Percentiles rank a stretch among this genome's conserved stretches.
Conservation (phyloP, 1,284 basidiomycete genomes). For the Abortiporus biennis region DNA sequence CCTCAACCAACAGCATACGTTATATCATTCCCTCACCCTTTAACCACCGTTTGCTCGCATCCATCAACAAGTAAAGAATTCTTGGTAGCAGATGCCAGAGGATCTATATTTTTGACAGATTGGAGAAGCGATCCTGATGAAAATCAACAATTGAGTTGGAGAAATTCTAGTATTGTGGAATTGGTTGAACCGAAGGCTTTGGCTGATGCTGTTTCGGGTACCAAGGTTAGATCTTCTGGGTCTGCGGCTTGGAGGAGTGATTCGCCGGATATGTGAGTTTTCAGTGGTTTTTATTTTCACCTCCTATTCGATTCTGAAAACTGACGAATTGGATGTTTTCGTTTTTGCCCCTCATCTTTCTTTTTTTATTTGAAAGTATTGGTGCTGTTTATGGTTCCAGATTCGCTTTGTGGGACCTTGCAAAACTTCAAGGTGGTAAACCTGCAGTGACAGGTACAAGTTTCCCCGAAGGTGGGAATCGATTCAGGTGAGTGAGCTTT, state of each 20-base stretch:
- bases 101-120: constrained; percentile 68
- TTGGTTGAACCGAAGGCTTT: constrained; percentile 64
- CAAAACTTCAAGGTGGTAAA: constrained; percentile 64
- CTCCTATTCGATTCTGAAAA: constrained; percentile 4
- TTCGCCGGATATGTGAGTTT: constrained; percentile 58
- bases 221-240: constrained; percentile 42
- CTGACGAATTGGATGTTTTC: constrained; percentile 3
- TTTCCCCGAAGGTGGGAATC: constrained; percentile 59
- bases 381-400: constrained; percentile 65
- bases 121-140: constrained; percentile 69
- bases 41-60: constrained; percentile 65
- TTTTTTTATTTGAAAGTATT: constrained; percentile 46
- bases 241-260: constrained; percentile 65
- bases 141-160: constrained; percentile 44
- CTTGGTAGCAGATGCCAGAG: constrained; percentile 65
- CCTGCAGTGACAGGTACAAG: constrained; percentile 52
- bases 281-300: constrained; percentile 4
- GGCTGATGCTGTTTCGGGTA: constrained; percentile 42
- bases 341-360: not conserved
- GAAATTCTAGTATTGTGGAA: constrained; percentile 60
- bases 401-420: constrained; percentile 72
- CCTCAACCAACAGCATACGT: constrained; percentile 71
- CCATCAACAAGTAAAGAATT: constrained; percentile 69
- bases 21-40: constrained; percentile 62
- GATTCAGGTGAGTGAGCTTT: constrained; percentile 50